Evolutionary conservation across 768 basidiomycete species (phyloP), one percentile per base, ranked within the genome.

Genomic region (Termitomyces sp.): DNA sequence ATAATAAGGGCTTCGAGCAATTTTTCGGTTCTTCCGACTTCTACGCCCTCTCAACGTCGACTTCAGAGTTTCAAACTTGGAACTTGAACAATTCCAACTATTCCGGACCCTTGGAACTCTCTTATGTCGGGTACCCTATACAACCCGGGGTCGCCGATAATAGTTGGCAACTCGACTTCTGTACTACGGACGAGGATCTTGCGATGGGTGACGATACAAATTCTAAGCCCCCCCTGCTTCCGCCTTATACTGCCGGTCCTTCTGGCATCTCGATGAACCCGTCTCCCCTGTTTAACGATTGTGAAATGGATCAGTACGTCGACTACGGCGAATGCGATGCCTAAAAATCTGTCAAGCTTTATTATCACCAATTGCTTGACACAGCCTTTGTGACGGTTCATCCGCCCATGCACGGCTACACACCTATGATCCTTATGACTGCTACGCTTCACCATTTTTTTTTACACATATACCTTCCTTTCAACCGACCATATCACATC

Each of bases 251-350:
- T 34, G 2, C 19, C 11, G 41, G 52, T 7, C 41, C 8, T 32
- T 21, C 27, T 28, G 12, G 11, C 8, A 51, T 19, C 17, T 39
- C 49, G 17, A n/a, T 30, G 2, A 19, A 19, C 41, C 32, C 5
- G 27, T 43, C 27, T 41, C 19, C 19, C 12, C n/a, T 17, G n/a
- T 44, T 35, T n/a, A 19, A 44, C 16, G 49, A 57, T 21, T 40
- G 42, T 5, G 61, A 62, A 34, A 62, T 60, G 61, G 56, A 57
- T 30, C 34, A 55, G n/a, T 62, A 50, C n/a, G 50, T 62, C 42
- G 50, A 62, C 51, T 62, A 57, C 52, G 43, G 19, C 17, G 52
- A 55, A 19, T 55, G 58, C 49, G 42, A 37, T n/a, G 42, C 14
- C 8, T 62, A 44, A 17, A 53, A 40, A 14, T 41, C 28, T n/a